Conservation (phyloP, 2,329 filamentous ascomycete species). For the Aspergillus hortae region DNA sequence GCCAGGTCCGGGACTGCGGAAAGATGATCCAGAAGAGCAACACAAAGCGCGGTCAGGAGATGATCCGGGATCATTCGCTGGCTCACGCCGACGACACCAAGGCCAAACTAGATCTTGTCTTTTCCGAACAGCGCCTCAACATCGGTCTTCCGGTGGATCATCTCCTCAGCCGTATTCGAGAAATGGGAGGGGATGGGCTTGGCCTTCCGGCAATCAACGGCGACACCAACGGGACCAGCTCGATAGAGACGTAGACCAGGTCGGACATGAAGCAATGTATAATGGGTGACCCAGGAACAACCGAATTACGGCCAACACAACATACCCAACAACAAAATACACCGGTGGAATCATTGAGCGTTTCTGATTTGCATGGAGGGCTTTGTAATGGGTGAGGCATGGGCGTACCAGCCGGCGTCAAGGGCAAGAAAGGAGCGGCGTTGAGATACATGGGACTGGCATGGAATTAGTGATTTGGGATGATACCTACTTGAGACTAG, state of each 20-base stretch:
- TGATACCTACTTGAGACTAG: conserved; percentile 2
- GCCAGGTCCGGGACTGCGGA: conserved; percentile 30
- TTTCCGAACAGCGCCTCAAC: conserved; percentile 34
- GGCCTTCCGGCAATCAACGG: conserved; percentile 12
- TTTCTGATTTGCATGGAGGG: background rate
- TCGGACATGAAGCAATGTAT: background rate
- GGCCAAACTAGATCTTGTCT: conserved; percentile 33
- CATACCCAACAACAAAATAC: background rate
- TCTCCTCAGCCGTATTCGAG: conserved; percentile 30
- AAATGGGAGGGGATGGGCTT: conserved; percentile 20
- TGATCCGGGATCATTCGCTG: conserved; percentile 31
- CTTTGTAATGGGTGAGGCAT: background rate
- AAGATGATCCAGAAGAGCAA: conserved; percentile 30
- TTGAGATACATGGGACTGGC: conserved; percentile 1
- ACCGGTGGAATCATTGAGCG: background rate
- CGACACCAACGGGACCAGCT: conserved; percentile 6
- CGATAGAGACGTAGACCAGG: background rate
- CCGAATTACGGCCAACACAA: too few relatives aligned
- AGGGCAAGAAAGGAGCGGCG: background rate
- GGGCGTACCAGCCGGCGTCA: background rate
- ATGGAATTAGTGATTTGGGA: conserved; percentile 1
- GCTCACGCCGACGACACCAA: conserved; percentile 35
- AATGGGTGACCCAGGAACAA: too few relatives aligned
- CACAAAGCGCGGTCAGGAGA: conserved; percentile 29
- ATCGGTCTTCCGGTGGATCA: conserved; percentile 30